These are phyloP conservation scores for Fusarium bactridioides DNA, from an alignment of 2,329 filamentous ascomycete species.

Conservation along the genomic window DNA sequence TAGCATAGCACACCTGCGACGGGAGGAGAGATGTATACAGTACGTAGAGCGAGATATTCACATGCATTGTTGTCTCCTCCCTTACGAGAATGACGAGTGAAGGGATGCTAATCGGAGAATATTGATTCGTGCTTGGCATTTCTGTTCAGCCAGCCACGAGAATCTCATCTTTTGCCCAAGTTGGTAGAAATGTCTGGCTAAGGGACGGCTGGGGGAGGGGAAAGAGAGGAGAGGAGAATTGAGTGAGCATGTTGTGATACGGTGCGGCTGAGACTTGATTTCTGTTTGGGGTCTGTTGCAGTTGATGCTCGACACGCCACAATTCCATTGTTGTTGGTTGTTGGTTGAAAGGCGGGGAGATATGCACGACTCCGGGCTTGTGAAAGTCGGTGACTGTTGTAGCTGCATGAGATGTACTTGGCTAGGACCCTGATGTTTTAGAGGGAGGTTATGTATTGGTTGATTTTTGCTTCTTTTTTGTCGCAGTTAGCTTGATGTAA, in stretches of 20 bases:
- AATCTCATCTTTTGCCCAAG: background rate
- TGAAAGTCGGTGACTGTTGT: background rate
- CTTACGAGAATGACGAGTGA: background rate
- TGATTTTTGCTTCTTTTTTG: background rate
- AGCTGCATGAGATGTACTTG: background rate
- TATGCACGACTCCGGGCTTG: constrained; percentile 4
- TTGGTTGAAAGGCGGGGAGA: background rate
- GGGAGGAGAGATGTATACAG: background rate
- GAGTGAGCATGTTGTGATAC: background rate
- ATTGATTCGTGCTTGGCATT: constrained; percentile 6
- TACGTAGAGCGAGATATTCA: background rate
- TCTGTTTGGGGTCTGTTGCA: constrained; percentile 5
- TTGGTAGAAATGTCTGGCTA: background rate
- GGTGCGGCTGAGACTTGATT: background rate
- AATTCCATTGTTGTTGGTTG: background rate
- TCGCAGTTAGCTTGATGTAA: background rate
- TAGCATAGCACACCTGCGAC: constrained; percentile 7
- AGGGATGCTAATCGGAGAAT: constrained; percentile 1
- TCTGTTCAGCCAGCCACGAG: constrained; percentile 27
- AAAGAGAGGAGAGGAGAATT: background rate
- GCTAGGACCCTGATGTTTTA: background rate
- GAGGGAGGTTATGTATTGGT: background rate
- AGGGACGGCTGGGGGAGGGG: background rate
- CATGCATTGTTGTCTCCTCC: background rate
- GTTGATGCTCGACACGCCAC: constrained; percentile 12